phyloP scores from a whole-genome alignment of 164 flowering plant genomes.

The Dillenia suffruticosa region DNA sequence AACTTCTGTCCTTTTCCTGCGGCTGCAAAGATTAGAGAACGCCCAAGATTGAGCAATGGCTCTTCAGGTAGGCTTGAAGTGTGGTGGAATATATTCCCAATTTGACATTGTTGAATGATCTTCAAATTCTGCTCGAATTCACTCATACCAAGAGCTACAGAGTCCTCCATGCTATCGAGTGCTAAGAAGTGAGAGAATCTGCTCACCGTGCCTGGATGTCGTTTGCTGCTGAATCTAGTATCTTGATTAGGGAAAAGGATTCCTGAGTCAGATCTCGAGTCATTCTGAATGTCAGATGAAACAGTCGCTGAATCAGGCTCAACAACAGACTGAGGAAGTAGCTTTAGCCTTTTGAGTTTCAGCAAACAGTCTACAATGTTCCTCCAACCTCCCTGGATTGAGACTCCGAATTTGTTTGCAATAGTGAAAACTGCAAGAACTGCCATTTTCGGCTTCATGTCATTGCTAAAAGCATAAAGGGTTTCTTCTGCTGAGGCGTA shows the following conservation, averaged over 20 bases:
- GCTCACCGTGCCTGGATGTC: slow-evolving; percentile 38
- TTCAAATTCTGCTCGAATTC: slow-evolving; percentile 81
- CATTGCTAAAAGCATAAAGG: slow-evolving; percentile 64
- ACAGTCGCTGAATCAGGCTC: slow-evolving; percentile 41
- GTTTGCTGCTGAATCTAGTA: slow-evolving; percentile 15
- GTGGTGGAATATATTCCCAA: slow-evolving; percentile 61
- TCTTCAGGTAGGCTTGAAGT: slow-evolving; percentile 53
- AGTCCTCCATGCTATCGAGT: slow-evolving; percentile 60
- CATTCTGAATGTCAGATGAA: slow-evolving; percentile 20
- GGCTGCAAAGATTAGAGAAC: slow-evolving; percentile 76
- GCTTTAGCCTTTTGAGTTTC: slow-evolving; percentile 73
- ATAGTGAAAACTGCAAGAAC: slow-evolving; percentile 84
- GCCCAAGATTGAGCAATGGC: slow-evolving; percentile 63
- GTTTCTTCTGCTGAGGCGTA: slow-evolving; percentile 90
- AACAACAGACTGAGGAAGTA: slow-evolving; percentile 73
- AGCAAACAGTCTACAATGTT: slow-evolving; percentile 82
- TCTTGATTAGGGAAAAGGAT: slow-evolving; percentile 28
- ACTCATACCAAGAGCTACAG: slow-evolving; percentile 41
- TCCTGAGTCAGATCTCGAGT: slow-evolving; percentile 38
- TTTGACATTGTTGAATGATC: slow-evolving; percentile 71
- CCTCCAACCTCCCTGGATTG: slow-evolving; percentile 83
- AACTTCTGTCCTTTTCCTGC: slow-evolving; percentile 93
- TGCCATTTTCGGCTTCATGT: slow-evolving; percentile 83
- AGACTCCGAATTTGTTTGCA: slow-evolving; percentile 61
- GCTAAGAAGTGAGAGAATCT: slow-evolving; percentile 67